Evolutionary conservation across 768 basidiomycete genomes (phyloP).

Genomic region (Mycena vulgaris): DNA sequence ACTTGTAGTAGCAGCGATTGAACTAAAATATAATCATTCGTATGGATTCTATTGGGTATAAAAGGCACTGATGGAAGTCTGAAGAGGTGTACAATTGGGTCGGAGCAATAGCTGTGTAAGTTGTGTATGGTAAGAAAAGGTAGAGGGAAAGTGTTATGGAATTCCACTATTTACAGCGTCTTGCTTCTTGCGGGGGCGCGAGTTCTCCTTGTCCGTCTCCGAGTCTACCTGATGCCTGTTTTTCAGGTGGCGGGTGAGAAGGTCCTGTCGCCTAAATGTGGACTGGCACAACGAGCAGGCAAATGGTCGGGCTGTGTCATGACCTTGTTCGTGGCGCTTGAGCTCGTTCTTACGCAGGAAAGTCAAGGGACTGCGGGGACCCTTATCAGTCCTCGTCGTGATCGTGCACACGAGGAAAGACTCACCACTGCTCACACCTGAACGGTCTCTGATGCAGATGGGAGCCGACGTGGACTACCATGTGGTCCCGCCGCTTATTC

Average conservation of each 20-base stretch:
- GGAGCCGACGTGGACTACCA: conserved; percentile 80
- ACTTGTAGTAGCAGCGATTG: conserved; percentile 26
- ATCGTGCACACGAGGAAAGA: conserved; percentile 28
- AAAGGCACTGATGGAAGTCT: conserved; percentile 8
- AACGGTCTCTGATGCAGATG: conserved; percentile 81
- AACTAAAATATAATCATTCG: conserved; percentile 18
- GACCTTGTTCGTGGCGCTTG: conserved; percentile 81
- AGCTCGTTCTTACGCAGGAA: conserved; percentile 86
- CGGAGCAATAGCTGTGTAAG: conserved; percentile 6
- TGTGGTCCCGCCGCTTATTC: conserved; percentile 83
- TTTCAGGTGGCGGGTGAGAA: conserved; percentile 76
- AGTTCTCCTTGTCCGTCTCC: conserved; percentile 48
- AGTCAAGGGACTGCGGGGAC: conserved; percentile 62
- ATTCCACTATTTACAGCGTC: neutral
- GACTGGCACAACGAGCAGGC: conserved; percentile 63
- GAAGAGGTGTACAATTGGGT: neutral
- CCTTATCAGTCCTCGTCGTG: conserved; percentile 6
- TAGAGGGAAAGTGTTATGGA: neutral
- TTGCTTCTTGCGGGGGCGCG: conserved; percentile 46
- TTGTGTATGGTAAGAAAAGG: neutral
- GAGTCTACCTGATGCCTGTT: conserved; percentile 63
- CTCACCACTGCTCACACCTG: conserved; percentile 76
- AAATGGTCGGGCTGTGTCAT: conserved; percentile 72
- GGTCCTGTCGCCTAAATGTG: conserved; percentile 77
- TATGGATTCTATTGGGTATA: no score